Percentiles rank a stretch among this genome's conserved stretches.
Conservation (phyloP, 2,329 filamentous ascomycete genomes). For the Drechslerella dactyloides region DNA sequence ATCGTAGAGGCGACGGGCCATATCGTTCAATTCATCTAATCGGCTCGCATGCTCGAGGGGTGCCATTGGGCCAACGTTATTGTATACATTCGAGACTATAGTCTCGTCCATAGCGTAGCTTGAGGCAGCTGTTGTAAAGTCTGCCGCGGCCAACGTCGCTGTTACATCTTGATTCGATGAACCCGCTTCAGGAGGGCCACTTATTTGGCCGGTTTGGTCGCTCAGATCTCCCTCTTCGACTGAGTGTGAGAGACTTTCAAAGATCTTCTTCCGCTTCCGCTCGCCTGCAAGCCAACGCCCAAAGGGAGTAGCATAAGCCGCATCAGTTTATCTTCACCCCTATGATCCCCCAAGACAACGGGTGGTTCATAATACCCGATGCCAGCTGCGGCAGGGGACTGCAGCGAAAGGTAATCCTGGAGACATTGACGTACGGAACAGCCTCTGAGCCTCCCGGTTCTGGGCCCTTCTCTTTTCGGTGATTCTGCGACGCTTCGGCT, state of each 20-base stretch:
- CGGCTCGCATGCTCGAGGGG: not conserved
- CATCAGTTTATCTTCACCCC: not conserved
- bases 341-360: too few species aligned
- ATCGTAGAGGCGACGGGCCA: conserved; percentile 29
- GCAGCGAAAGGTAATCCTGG: not conserved
- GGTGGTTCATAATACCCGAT: not conserved
- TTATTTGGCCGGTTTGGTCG: not conserved
- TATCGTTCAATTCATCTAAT: conserved; percentile 24
- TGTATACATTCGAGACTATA: not conserved
- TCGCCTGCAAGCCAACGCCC: conserved; percentile 16
- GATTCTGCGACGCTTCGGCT: conserved; percentile 26
- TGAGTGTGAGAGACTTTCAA: conserved; percentile 23
- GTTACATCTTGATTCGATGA: not conserved
- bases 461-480: conserved; percentile 46
- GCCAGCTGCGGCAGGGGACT: not conserved
- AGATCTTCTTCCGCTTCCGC: conserved; percentile 40
- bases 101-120: not conserved
- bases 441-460: conserved; percentile 43
- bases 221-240: conserved; percentile 20
- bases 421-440: conserved; percentile 34
- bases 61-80: too few species aligned
- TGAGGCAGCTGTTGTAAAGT: not conserved
- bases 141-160: not conserved
- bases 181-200: not conserved
- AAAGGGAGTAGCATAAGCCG: not conserved